phyloP scores from a whole-genome alignment of 768 basidiomycete genomes.

The Agrocybe praecox region DNA sequence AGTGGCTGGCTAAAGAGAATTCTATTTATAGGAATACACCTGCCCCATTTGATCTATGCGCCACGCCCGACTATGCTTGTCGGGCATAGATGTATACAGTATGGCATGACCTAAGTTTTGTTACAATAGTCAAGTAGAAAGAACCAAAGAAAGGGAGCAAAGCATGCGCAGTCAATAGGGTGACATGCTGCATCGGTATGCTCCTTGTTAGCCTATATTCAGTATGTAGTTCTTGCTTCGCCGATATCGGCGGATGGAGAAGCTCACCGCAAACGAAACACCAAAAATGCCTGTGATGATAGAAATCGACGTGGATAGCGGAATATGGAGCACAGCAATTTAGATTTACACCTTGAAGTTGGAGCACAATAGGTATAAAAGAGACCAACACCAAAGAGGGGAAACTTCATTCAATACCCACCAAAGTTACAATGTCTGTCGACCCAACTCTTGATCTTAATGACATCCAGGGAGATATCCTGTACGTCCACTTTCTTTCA shows the following conservation, averaged over 20 bases:
- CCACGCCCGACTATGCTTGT: too few species aligned
- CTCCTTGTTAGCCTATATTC: too few species aligned
- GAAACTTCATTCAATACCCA: background rate
- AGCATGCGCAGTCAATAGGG: too few species aligned
- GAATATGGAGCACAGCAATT: background rate
- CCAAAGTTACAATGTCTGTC: slow-evolving; percentile 9
- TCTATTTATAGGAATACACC: too few species aligned
- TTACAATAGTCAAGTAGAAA: too few species aligned
- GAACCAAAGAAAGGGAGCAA: too few species aligned
- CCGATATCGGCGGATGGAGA: background rate
- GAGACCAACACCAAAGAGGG: background rate
- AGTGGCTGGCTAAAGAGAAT: too few species aligned
- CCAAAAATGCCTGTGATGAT: background rate
- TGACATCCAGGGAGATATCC: slow-evolving; percentile 51
- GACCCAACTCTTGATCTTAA: slow-evolving; percentile 32
- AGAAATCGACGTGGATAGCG: background rate
- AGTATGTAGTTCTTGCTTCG: background rate
- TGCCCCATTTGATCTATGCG: too few species aligned
- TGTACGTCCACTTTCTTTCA: slow-evolving; percentile 29
- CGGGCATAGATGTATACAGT: too few species aligned
- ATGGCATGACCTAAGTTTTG: too few species aligned
- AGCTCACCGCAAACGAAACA: background rate
- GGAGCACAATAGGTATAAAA: background rate
- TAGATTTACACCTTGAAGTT: background rate
- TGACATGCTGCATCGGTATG: too few species aligned